A percentile compares a stretch with the other conserved stretches of the same genome.
Evolutionary conservation across 352 stramenopile species (phyloP).

Genomic region (Phytopythium oedochilum): DNA sequence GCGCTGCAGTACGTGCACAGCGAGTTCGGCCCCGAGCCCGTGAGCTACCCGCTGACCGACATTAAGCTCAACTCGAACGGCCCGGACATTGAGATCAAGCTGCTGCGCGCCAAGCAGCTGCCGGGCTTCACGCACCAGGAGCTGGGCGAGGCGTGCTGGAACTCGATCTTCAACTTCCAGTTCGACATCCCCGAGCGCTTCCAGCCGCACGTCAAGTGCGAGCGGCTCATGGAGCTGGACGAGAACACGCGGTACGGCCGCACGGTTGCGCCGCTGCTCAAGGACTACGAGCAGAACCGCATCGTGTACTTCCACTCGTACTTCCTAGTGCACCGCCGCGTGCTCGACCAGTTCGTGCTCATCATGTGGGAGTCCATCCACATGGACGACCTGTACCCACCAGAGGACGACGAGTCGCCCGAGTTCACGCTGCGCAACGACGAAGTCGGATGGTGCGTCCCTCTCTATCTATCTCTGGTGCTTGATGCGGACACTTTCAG

Average conservation of each 20-base stretch:
- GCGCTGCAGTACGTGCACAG: slow-evolving; percentile 45
- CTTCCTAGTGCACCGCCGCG: slow-evolving; percentile 58
- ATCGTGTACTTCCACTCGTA: slow-evolving; percentile 79
- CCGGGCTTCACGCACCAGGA: slow-evolving; percentile 53
- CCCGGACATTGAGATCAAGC: slow-evolving; percentile 76
- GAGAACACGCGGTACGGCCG: slow-evolving; percentile 73
- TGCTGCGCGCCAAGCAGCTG: slow-evolving; percentile 57
- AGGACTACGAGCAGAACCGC: slow-evolving; percentile 45
- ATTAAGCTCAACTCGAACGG: slow-evolving; percentile 80
- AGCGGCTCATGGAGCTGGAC: slow-evolving; percentile 76
- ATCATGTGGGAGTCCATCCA: slow-evolving; percentile 72
- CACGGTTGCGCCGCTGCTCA: slow-evolving; percentile 65
- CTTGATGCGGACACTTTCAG: neutral
- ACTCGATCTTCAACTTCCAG: slow-evolving; percentile 75
- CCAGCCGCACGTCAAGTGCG: slow-evolving; percentile 54
- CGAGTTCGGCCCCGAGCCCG: slow-evolving; percentile 37
- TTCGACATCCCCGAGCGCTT: slow-evolving; percentile 67
- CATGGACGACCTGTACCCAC: slow-evolving; percentile 60
- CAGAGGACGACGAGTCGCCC: slow-evolving; percentile 26
- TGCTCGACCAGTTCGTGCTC: slow-evolving; percentile 49
- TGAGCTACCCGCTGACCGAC: slow-evolving; percentile 61
- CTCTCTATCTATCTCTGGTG: neutral
- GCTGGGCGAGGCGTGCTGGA: slow-evolving; percentile 64
- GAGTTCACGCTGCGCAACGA: slow-evolving; percentile 67
- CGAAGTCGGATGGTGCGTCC: slow-evolving; percentile 71